These are phyloP conservation scores for Parathielavia hyrcaniae DNA, from an alignment of 495 filamentous ascomycete genomes.

Conservation along the genomic window DNA sequence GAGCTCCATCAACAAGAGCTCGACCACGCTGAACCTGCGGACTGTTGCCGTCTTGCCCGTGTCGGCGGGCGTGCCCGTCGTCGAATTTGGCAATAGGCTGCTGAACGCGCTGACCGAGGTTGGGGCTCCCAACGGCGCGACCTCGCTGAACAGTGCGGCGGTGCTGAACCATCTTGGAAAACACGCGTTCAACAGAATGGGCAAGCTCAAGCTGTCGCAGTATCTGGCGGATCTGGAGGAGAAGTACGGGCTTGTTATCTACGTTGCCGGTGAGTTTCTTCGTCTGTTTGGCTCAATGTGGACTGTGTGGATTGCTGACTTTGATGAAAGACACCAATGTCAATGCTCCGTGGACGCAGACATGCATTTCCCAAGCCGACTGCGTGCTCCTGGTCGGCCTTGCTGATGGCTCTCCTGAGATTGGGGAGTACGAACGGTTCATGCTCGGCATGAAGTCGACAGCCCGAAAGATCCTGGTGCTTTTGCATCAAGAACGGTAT, in stretches of 20 bases:
- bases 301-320: slow-evolving; percentile 19
- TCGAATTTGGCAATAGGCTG: slow-evolving; percentile 88
- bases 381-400: slow-evolving; percentile 89
- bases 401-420: slow-evolving; percentile 79
- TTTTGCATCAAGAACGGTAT: slow-evolving; percentile 90
- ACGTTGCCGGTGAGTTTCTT: slow-evolving; percentile 70
- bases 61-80: slow-evolving; percentile 83
- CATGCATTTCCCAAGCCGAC: slow-evolving; percentile 93
- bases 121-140: slow-evolving; percentile 80
- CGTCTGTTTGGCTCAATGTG: slow-evolving; percentile 1
- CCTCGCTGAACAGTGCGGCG: slow-evolving; percentile 84
- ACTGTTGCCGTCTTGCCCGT: slow-evolving; percentile 91
- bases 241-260: slow-evolving; percentile 91
- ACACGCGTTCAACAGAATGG: slow-evolving; percentile 95
- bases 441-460: slow-evolving; percentile 96
- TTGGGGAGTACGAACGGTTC: slow-evolving; percentile 95
- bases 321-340: slow-evolving; percentile 68
- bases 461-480: slow-evolving; percentile 84
- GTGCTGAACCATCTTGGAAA: slow-evolving; percentile 91
- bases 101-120: slow-evolving; percentile 83
- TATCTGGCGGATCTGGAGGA: slow-evolving; percentile 96
- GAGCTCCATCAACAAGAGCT: slow-evolving; percentile 58
- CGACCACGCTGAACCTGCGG: slow-evolving; percentile 83
- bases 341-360: slow-evolving; percentile 96
- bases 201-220: slow-evolving; percentile 90